Conservation (phyloP, 192 early-diverging fungal species). For the Umbelopsis isabellina region DNA sequence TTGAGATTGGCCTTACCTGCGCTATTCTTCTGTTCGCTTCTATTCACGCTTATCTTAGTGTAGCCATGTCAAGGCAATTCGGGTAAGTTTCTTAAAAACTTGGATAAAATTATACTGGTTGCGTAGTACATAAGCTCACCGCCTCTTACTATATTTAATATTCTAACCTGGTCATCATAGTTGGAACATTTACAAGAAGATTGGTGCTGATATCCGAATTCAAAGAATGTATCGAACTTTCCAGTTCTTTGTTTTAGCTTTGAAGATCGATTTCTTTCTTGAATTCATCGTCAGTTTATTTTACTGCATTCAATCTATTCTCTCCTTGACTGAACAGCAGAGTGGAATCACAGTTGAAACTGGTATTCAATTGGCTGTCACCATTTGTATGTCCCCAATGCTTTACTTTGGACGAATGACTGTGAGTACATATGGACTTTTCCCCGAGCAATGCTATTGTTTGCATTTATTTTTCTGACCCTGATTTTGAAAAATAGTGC, state of each 20-base stretch:
- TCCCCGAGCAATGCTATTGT: no score
- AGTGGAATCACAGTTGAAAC: slow-evolving; percentile 31
- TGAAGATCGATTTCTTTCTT: slow-evolving; percentile 85
- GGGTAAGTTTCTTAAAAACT: slow-evolving; percentile 26
- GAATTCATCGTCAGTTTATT: slow-evolving; percentile 70
- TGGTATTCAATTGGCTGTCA: slow-evolving; percentile 33
- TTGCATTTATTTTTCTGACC: not conserved
- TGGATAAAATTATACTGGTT: not conserved
- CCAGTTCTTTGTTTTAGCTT: slow-evolving; percentile 77
- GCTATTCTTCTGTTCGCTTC: slow-evolving; percentile 33
- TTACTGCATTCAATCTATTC: slow-evolving; percentile 49
- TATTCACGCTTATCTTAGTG: slow-evolving; percentile 32
- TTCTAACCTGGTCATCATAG: slow-evolving; percentile 22
- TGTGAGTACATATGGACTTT: slow-evolving; percentile 15
- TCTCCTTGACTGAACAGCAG: not conserved
- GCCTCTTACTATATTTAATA: slow-evolving; percentile 34
- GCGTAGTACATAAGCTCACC: not conserved
- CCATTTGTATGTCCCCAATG: slow-evolving; percentile 33
- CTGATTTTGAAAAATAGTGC: slow-evolving; percentile 28
- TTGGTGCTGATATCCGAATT: slow-evolving; percentile 65
- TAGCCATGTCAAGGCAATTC: slow-evolving; percentile 37
- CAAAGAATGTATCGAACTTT: slow-evolving; percentile 65
- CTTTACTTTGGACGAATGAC: slow-evolving; percentile 42
- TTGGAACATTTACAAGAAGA: slow-evolving; percentile 69
- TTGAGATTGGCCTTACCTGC: slow-evolving; percentile 39